Percentiles rank a stretch among this genome's conserved stretches.
phyloP scores from a whole-genome alignment of 371 early-diverging fungal species.

The Sporodiniella umbellata region DNA sequence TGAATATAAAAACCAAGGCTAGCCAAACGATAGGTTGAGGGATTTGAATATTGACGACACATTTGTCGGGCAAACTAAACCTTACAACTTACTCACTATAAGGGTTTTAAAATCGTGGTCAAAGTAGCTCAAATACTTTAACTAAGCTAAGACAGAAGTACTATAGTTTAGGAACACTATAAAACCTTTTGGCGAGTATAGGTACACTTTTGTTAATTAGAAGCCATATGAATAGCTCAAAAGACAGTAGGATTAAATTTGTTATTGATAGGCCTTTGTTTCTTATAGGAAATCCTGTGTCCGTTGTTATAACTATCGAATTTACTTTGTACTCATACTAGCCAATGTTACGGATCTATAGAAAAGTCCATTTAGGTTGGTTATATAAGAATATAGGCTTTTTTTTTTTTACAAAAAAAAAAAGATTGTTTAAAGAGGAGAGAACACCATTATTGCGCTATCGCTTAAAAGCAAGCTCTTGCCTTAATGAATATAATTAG shows the following conservation, averaged over 20 bases:
- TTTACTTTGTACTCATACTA: too few species aligned
- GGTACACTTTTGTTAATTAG: conserved; percentile 81
- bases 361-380: conserved; percentile 63
- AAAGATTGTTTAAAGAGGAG: too few species aligned
- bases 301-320: conserved; percentile 72
- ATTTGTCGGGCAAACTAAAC: conserved; percentile 41
- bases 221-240: conserved; percentile 88
- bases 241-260: conserved; percentile 78
- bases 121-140: conserved; percentile 81
- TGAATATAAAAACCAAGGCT: conserved; percentile 49
- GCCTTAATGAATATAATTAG: conserved; percentile 71
- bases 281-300: conserved; percentile 74
- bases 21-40: conserved; percentile 45
- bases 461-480: conserved; percentile 69
- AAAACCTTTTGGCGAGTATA: too few species aligned
- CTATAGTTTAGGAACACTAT: conserved; percentile 48
- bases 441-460: conserved; percentile 87
- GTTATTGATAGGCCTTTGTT: conserved; percentile 71
- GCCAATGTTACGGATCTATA: conserved; percentile 60
- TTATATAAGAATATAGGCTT: too few species aligned
- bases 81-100: conserved; percentile 68
- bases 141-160: conserved; percentile 52
- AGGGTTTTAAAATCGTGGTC: conserved; percentile 88
- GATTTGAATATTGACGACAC: conserved; percentile 50
- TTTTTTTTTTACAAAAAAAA: too few species aligned